Evolutionary conservation across 148 eudicot species (phyloP).

Genomic region (Camellia granthamiana): DNA sequence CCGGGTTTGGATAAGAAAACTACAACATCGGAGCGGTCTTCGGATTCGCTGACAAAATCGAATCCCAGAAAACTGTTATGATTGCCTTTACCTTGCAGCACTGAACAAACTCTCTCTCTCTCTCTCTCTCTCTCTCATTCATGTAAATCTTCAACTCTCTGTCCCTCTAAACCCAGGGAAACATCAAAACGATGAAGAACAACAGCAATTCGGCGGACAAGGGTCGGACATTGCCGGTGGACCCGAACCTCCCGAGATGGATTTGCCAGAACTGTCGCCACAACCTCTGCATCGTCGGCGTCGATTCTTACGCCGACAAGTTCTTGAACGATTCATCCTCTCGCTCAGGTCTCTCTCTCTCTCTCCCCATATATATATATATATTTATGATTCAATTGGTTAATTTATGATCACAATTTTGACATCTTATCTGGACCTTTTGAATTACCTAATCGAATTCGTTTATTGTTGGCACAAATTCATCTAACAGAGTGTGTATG

Average conservation of each 20-base stretch:
- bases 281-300: constrained; percentile 72
- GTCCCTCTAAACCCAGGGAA: not conserved
- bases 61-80: not conserved
- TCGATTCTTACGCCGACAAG: constrained; percentile 72
- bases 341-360: constrained; percentile 56
- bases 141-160: not conserved
- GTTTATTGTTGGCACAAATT: not conserved
- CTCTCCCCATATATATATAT: not conserved
- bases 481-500: not conserved
- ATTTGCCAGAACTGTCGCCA: constrained; percentile 90
- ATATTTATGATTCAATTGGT: not conserved
- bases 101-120: not conserved
- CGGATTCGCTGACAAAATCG: not conserved
- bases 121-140: too few relatives aligned
- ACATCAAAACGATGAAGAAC: constrained; percentile 18
- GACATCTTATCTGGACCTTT: not conserved
- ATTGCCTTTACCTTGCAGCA: constrained; percentile 1
- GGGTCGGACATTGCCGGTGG: constrained; percentile 56
- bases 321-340: constrained; percentile 40
- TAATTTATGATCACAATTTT: not conserved
- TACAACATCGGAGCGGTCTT: not conserved
- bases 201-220: constrained; percentile 22
- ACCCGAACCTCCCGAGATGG: constrained; percentile 79
- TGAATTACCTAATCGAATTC: not conserved
- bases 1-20: not conserved